These are phyloP conservation scores for Lepiota subincarnata DNA, from an alignment of 768 basidiomycete species.

Conservation along the genomic window DNA sequence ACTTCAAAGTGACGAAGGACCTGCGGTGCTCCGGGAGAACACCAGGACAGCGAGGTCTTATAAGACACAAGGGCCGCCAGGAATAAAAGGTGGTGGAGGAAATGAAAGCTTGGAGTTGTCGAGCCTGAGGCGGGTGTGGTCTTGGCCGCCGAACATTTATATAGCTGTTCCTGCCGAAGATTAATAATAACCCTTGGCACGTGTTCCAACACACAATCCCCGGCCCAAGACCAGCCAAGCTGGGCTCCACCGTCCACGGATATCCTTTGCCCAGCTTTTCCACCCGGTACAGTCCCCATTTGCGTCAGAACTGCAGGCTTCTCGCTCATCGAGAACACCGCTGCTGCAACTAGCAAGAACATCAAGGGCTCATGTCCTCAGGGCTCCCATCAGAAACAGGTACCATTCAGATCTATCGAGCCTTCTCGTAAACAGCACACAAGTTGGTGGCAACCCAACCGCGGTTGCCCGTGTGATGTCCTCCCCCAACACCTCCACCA, in stretches of 20 bases:
- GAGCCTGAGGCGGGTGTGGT: slow-evolving; percentile 8
- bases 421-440: background rate
- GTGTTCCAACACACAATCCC: slow-evolving; percentile 8
- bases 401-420: background rate
- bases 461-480: background rate
- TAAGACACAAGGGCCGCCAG: background rate
- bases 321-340: background rate
- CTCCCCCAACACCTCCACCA: background rate
- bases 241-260: slow-evolving; percentile 4
- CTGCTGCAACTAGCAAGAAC: background rate
- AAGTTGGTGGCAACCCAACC: background rate
- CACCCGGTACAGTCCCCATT: slow-evolving; percentile 8
- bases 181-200: slow-evolving; percentile 15
- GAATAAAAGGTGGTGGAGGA: slow-evolving; percentile 11
- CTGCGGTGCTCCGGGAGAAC: background rate
- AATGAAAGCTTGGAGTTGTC: slow-evolving; percentile 19
- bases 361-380: slow-evolving; percentile 9
- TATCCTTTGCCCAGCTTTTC: background rate
- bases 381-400: slow-evolving; percentile 7
- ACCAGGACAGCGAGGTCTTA: background rate
- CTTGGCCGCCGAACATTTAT: slow-evolving; percentile 17
- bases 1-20: background rate
- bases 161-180: slow-evolving; percentile 21
- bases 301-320: slow-evolving; percentile 8
- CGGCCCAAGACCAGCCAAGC: slow-evolving; percentile 3